phyloP scores from a whole-genome alignment of 2,329 filamentous ascomycete species.

The Trichoderma simmonsii region DNA sequence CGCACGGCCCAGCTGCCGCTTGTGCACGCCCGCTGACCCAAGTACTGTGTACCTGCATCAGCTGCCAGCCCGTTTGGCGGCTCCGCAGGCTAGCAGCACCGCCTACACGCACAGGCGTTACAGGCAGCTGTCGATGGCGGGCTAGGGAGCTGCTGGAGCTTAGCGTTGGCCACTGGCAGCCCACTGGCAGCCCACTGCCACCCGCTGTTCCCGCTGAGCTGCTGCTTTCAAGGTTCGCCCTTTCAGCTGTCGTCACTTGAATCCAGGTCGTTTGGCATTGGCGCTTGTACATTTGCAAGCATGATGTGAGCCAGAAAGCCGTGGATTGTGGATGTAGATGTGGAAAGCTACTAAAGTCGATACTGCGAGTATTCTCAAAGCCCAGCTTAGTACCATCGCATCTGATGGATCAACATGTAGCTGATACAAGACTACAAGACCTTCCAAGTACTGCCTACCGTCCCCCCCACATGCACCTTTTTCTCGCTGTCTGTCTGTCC shows the following conservation, averaged over 20 bases:
- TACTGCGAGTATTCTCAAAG: background rate
- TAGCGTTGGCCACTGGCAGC: constrained; percentile 9
- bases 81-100: constrained; percentile 5
- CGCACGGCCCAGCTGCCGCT: background rate
- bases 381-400: background rate
- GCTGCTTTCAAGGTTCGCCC: background rate
- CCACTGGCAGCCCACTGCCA: constrained; percentile 14
- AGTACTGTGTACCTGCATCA: constrained; percentile 14
- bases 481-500: background rate
- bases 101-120: background rate
- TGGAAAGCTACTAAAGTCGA: background rate
- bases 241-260: background rate
- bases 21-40: background rate
- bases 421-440: background rate
- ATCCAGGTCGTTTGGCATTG: background rate
- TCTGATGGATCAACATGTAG: background rate
- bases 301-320: background rate
- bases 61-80: background rate
- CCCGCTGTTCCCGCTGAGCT: constrained; percentile 11
- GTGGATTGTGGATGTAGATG: background rate
- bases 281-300: background rate
- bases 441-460: background rate
- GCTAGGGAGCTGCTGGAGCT: background rate
- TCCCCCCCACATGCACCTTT: background rate
- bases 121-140: background rate